phyloP scores from a whole-genome alignment of 148 eudicot species.

The Rhododendron ovatum region DNA sequence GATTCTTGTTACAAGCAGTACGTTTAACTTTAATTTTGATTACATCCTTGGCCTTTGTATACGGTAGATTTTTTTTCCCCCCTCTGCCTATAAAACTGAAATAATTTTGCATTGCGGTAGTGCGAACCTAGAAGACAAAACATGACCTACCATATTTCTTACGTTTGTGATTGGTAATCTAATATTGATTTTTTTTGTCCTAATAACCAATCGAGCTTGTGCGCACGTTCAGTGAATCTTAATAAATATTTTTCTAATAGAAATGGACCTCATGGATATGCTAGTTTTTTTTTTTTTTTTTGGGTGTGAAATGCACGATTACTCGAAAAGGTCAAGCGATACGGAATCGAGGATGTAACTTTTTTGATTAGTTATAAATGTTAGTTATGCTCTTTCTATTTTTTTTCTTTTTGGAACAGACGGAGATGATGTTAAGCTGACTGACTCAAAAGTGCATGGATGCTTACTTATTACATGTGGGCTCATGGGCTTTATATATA shows the following conservation, averaged over 20 bases:
- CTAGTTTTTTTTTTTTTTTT: no score
- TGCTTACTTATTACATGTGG: neutral
- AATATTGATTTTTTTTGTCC: no score
- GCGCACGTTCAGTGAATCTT: no score
- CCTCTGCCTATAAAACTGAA: neutral
- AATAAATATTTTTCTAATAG: no score
- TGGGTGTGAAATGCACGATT: neutral
- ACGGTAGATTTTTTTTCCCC: neutral
- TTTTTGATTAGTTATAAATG: no score
- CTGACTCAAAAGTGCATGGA: neutral
- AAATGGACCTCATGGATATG: no score
- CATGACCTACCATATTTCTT: neutral
- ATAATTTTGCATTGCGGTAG: neutral
- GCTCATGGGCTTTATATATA: neutral
- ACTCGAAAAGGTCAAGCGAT: neutral
- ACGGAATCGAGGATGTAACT: no score
- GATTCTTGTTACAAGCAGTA: neutral
- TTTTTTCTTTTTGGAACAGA: neutral
- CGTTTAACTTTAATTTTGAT: neutral
- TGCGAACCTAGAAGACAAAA: neutral
- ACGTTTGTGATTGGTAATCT: no score
- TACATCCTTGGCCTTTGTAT: neutral
- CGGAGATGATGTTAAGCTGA: neutral
- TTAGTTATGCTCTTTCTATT: neutral
- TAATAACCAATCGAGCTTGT: no score